Evolutionary conservation across 106 monocot genomes (phyloP).

Genomic region (Ottelia alismoides): DNA sequence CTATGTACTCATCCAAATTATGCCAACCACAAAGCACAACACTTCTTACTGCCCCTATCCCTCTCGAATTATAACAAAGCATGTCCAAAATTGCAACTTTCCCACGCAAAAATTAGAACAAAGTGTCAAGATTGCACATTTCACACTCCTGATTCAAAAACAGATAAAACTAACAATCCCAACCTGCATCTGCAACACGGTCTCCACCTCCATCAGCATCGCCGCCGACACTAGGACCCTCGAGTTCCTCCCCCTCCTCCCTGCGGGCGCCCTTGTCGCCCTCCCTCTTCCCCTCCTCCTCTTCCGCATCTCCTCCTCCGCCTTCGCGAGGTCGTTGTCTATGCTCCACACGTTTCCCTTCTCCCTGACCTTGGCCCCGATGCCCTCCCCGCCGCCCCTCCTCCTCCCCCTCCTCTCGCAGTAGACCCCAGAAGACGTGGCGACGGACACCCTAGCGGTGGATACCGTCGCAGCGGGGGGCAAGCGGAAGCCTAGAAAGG

Average conservation of each 20-base stretch:
- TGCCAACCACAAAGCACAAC: too few relatives aligned
- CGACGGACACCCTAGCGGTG: too few relatives aligned
- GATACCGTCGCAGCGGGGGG: too few relatives aligned
- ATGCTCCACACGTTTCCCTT: constrained; percentile 90
- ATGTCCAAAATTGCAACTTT: too few relatives aligned
- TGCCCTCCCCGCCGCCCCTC: background rate
- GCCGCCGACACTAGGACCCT: constrained; percentile 47
- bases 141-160: too few relatives aligned
- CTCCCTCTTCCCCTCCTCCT: constrained; percentile 1
- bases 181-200: constrained; percentile 85
- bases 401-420: background rate
- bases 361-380: constrained; percentile 15
- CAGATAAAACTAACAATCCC: background rate
- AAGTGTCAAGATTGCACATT: too few relatives aligned
- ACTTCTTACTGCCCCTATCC: too few relatives aligned
- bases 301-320: constrained; percentile 7
- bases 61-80: too few relatives aligned
- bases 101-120: too few relatives aligned
- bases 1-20: too few relatives aligned
- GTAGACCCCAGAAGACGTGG: too few relatives aligned
- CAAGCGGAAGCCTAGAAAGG: too few relatives aligned
- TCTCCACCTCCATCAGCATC: constrained; percentile 75
- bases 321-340: constrained; percentile 54
- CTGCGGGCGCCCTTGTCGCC: constrained; percentile 4
- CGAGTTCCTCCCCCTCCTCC: constrained; percentile 7